A percentile compares a stretch with the other conserved stretches of the same genome.
Evolutionary conservation across 129 eudicot species (phyloP).

Genomic region (Logfia minima): DNA sequence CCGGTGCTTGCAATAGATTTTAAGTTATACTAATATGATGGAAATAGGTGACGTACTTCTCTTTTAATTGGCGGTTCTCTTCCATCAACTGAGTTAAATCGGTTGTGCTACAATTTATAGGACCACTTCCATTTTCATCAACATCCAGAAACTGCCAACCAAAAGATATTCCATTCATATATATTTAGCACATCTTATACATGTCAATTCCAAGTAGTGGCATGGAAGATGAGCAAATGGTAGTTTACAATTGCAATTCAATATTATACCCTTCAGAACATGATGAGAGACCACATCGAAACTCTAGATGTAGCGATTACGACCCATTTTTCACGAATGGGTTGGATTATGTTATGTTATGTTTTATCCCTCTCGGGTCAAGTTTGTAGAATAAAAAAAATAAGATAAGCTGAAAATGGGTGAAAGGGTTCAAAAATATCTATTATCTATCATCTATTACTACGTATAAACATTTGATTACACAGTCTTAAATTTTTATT

Average conservation of each 20-base stretch:
- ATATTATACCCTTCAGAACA: not conserved
- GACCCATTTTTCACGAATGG: not conserved
- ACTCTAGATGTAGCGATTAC: not conserved
- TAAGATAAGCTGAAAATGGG: not conserved
- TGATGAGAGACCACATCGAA: not conserved
- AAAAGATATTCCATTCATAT: slow-evolving; percentile 1
- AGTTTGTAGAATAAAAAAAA: not conserved
- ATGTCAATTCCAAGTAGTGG: not conserved
- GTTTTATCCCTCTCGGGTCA: not conserved
- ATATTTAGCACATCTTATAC: not conserved
- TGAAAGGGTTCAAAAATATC: not conserved
- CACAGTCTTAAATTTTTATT: no score
- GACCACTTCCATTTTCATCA: slow-evolving; percentile 29
- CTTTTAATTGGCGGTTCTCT: slow-evolving; percentile 58
- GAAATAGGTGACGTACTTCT: slow-evolving; percentile 49
- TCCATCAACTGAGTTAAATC: slow-evolving; percentile 44
- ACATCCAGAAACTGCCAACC: slow-evolving; percentile 39
- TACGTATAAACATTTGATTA: no score
- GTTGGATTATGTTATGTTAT: not conserved
- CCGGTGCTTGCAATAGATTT: slow-evolving; percentile 5
- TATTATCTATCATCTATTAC: no score
- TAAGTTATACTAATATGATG: slow-evolving; percentile 2
- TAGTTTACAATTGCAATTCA: not conserved
- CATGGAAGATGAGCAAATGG: not conserved
- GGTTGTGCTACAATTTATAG: slow-evolving; percentile 22